Evolutionary conservation across 2,329 filamentous ascomycete genomes (phyloP).

Genomic region (Penicillium crustosum): DNA sequence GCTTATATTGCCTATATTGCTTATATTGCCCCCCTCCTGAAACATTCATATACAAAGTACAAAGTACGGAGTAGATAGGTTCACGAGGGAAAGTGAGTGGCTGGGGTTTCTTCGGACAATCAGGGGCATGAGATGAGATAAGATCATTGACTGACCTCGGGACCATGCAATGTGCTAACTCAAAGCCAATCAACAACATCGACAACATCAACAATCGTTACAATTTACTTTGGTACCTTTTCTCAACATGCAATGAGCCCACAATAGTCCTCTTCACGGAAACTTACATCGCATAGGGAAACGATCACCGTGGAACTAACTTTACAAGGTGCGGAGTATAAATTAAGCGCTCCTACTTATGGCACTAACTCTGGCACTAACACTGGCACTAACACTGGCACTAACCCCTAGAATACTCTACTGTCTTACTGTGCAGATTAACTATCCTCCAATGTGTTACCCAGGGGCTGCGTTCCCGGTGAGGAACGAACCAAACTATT

Average conservation of each 20-base stretch:
- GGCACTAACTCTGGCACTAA: neutral
- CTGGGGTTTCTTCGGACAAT: neutral
- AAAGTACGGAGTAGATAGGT: too few species aligned
- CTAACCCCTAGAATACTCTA: neutral
- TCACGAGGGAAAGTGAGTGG: neutral
- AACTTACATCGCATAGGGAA: neutral
- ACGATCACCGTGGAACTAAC: neutral
- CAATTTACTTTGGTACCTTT: neutral
- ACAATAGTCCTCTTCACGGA: neutral
- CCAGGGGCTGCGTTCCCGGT: neutral
- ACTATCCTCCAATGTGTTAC: neutral
- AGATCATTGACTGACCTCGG: too few species aligned
- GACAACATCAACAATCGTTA: too few species aligned
- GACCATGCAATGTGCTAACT: neutral
- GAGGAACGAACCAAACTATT: neutral
- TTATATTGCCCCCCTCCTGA: too few species aligned
- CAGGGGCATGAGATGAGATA: too few species aligned
- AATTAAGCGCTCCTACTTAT: neutral
- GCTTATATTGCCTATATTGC: too few species aligned
- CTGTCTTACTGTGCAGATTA: neutral
- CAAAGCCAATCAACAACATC: neutral
- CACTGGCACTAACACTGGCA: neutral
- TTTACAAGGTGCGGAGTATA: neutral
- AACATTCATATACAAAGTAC: neutral
- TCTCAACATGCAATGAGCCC: neutral